Evolutionary conservation across 2,329 filamentous ascomycete genomes (phyloP).

Genomic region (Exophiala spinifera): DNA sequence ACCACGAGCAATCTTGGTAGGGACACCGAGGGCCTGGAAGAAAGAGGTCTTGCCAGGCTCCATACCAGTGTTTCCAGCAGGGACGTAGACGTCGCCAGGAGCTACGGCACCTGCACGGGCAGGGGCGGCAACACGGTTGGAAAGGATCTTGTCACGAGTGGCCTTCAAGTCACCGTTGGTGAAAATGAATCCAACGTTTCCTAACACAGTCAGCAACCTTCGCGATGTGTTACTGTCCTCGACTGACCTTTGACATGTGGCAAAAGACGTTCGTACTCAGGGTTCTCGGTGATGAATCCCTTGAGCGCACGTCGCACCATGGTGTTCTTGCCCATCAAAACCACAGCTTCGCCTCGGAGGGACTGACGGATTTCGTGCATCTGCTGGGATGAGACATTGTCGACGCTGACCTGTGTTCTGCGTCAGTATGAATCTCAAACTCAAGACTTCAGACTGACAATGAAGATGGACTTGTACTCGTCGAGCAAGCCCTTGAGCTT

Average conservation of each 20-base stretch:
- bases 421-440: slow-evolving; percentile 8
- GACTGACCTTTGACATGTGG: slow-evolving; percentile 76
- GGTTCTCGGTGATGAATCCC: slow-evolving; percentile 83
- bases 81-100: slow-evolving; percentile 87
- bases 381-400: slow-evolving; percentile 99
- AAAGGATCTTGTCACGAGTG: slow-evolving; percentile 87
- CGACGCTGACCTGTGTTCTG: slow-evolving; percentile 47
- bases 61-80: slow-evolving; percentile 99
- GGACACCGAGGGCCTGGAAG: slow-evolving; percentile 99
- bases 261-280: slow-evolving; percentile 97
- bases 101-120: slow-evolving; percentile 97
- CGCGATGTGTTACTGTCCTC: slow-evolving; percentile 2
- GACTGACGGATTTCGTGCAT: slow-evolving; percentile 99
- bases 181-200: slow-evolving; percentile 99
- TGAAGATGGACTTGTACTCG: slow-evolving; percentile 96
- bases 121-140: slow-evolving; percentile 96
- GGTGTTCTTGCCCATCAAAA: slow-evolving; percentile 99
- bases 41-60: slow-evolving; percentile 99
- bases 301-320: slow-evolving; percentile 99
- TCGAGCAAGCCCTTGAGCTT: slow-evolving; percentile 98
- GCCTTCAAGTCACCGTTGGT: slow-evolving; percentile 94
- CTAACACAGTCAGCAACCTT: slow-evolving; percentile 33
- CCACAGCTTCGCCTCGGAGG: slow-evolving; percentile 87
- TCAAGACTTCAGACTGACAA: slow-evolving; percentile 48
- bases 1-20: slow-evolving; percentile 99